phyloP scores from a whole-genome alignment of 805 yeast genomes.

The Sugiyamaella chiloensis region DNA sequence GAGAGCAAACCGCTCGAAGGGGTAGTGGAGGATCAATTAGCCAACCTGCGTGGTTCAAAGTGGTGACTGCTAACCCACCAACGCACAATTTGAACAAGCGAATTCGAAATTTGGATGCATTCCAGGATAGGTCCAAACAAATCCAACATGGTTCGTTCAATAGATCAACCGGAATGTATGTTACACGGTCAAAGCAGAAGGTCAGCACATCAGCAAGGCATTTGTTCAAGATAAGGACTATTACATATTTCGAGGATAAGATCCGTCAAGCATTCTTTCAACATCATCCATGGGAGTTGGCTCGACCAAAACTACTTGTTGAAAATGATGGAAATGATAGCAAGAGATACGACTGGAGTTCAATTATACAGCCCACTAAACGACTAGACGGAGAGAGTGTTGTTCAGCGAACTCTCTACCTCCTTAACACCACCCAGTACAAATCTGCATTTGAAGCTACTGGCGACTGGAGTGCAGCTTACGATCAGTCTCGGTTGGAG shows the following conservation, averaged over 20 bases:
- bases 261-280: slow-evolving; percentile 76
- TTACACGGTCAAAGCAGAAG: slow-evolving; percentile 47
- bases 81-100: slow-evolving; percentile 54
- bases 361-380: slow-evolving; percentile 65
- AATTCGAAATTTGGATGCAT: slow-evolving; percentile 30
- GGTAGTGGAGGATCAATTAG: slow-evolving; percentile 39
- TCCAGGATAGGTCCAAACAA: slow-evolving; percentile 29
- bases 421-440: slow-evolving; percentile 39
- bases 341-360: slow-evolving; percentile 66
- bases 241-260: slow-evolving; percentile 70
- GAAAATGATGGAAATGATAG: slow-evolving; percentile 68
- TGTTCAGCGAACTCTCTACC: slow-evolving; percentile 66
- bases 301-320: slow-evolving; percentile 78
- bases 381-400: slow-evolving; percentile 88
- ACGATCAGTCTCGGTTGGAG: slow-evolving; percentile 82
- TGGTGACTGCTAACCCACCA: slow-evolving; percentile 82
- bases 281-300: slow-evolving; percentile 98
- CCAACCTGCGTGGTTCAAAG: slow-evolving; percentile 88
- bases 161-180: slow-evolving; percentile 33
- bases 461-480: slow-evolving; percentile 52
- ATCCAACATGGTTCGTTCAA: slow-evolving; percentile 25
- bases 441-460: slow-evolving; percentile 17
- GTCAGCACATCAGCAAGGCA: slow-evolving; percentile 34
- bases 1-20: slow-evolving; percentile 32
- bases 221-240: slow-evolving; percentile 50